These are phyloP conservation scores for Eremochloa ophiuroides DNA, from an alignment of 176 grass and related monocot genomes.

Conservation along the genomic window DNA sequence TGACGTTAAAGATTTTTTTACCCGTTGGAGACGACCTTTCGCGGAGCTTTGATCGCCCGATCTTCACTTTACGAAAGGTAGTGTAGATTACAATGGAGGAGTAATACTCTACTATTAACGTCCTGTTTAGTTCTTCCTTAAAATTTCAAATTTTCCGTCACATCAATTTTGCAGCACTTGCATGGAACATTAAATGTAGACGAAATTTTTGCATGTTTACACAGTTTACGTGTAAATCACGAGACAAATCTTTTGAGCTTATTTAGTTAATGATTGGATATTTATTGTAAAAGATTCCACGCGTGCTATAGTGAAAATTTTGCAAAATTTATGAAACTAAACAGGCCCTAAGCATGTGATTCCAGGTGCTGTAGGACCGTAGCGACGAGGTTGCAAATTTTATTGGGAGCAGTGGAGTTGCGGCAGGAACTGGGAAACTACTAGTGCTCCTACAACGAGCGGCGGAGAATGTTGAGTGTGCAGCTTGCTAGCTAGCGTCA, in stretches of 20 bases:
- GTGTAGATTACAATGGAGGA: not conserved
- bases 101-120: not conserved
- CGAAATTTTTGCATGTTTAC: too few relatives aligned
- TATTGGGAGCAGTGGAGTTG: not conserved
- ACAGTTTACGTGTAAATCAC: too few relatives aligned
- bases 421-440: not conserved
- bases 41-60: not conserved
- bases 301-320: too few relatives aligned
- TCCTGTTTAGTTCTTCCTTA: too few relatives aligned
- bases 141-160: too few relatives aligned
- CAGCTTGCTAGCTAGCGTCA: not conserved
- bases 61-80: not conserved
- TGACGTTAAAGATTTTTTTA: not conserved
- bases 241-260: too few relatives aligned
- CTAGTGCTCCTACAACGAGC: not conserved
- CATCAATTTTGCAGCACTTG: too few relatives aligned
- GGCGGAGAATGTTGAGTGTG: not conserved
- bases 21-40: not conserved
- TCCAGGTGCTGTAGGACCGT: not conserved
- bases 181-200: too few relatives aligned
- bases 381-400: not conserved
- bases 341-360: too few relatives aligned
- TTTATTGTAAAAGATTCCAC: too few relatives aligned
- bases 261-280: too few relatives aligned
- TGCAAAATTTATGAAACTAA: too few relatives aligned